Evolutionary conservation across 1,284 basidiomycete genomes (phyloP).

Genomic region (Leccinum pallidistipes): DNA sequence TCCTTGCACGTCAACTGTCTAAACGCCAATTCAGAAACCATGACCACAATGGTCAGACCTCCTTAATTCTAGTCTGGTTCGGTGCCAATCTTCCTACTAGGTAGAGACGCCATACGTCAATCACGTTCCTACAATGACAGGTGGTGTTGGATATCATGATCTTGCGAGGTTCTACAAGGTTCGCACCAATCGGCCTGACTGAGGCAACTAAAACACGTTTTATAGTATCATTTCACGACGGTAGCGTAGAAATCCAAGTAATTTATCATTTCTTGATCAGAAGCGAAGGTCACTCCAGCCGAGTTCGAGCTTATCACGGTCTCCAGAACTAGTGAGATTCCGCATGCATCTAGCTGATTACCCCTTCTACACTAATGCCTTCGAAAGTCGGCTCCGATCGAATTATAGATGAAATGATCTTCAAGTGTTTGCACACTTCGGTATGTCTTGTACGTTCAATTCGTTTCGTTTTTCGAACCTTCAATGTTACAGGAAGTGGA

Average conservation of each 20-base stretch:
- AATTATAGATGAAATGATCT: conserved; percentile 50
- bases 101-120: conserved; percentile 50
- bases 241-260: conserved; percentile 12
- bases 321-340: conserved; percentile 41
- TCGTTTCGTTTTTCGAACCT: conserved; percentile 9
- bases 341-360: not conserved
- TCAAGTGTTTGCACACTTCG: conserved; percentile 45
- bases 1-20: not conserved
- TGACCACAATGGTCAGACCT: conserved; percentile 43
- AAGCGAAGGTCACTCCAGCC: conserved; percentile 41
- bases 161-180: conserved; percentile 48
- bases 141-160: conserved; percentile 43
- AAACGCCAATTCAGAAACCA: conserved; percentile 37
- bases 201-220: not conserved
- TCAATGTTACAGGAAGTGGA: conserved; percentile 42
- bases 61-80: not conserved
- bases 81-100: conserved; percentile 24
- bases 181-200: not conserved
- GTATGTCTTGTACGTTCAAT: conserved; percentile 23
- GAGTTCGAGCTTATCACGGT: conserved; percentile 44
- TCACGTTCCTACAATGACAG: conserved; percentile 48
- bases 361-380: conserved; percentile 1
- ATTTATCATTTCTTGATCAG: conserved; percentile 5
- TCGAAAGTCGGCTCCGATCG: conserved; percentile 44
- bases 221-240: conserved; percentile 44